Conservation (phyloP, 164 flowering plant genomes). For the Umbellularia californica region DNA sequence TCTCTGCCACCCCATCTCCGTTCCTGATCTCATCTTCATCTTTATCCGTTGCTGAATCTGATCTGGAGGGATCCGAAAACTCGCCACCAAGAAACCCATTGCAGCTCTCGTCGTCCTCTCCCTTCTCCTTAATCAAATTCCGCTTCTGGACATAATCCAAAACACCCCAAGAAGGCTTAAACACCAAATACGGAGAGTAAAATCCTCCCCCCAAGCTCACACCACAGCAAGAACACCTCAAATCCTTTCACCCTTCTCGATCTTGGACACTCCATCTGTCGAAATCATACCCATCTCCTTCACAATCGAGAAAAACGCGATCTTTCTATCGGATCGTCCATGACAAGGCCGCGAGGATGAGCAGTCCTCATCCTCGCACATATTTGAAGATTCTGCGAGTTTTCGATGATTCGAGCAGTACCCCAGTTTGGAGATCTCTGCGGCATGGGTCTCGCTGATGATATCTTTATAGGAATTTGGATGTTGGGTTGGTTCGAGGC, state of each 20-base stretch:
- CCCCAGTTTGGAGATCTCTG: slow-evolving; percentile 69
- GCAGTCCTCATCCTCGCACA: slow-evolving; percentile 95
- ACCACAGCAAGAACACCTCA: slow-evolving; percentile 72
- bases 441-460: slow-evolving; percentile 72
- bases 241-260: slow-evolving; percentile 33
- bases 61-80: slow-evolving; percentile 26
- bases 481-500: slow-evolving; percentile 35
- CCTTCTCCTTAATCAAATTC: slow-evolving; percentile 26
- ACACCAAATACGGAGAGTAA: slow-evolving; percentile 35
- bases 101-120: slow-evolving; percentile 13
- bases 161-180: slow-evolving; percentile 56
- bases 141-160: slow-evolving; percentile 42
- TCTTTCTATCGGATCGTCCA: slow-evolving; percentile 15
- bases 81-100: slow-evolving; percentile 20
- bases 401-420: slow-evolving; percentile 59
- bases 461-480: slow-evolving; percentile 39
- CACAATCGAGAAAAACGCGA: slow-evolving; percentile 40
- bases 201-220: slow-evolving; percentile 31
- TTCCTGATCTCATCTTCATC: slow-evolving; percentile 19
- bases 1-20: slow-evolving; percentile 17
- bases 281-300: slow-evolving; percentile 35
- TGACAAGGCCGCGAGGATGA: slow-evolving; percentile 37
- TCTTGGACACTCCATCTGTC: slow-evolving; percentile 22
- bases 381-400: slow-evolving; percentile 43
- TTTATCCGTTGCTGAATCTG: slow-evolving; percentile 25